Evolutionary conservation across 306 rosid genomes (phyloP), one percentile per base, ranked within the genome.

Genomic region (Geum urbanum): DNA sequence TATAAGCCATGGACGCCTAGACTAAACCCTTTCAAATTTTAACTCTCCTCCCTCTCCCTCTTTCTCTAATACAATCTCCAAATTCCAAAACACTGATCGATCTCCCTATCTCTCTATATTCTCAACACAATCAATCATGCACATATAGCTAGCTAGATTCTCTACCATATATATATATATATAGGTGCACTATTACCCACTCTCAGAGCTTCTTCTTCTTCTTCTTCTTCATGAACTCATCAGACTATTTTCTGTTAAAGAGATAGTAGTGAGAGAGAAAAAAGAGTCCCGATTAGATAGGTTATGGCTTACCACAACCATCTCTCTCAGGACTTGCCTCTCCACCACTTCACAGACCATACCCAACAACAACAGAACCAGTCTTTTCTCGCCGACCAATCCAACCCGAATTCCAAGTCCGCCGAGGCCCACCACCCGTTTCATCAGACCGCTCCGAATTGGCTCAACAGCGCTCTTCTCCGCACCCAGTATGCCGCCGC

Each of bases 381-480:
- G 44, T 73, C 35, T 7, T 69, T 20, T 35, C 20, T 41, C 2
- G 74, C 84, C 6, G 82, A 80, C 79, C 87, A 79, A 11, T 67
- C 85, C 7, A 83, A 80, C 87, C 87, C 87, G 44, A 63, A 44
- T 51, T 51, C 89, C 66, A 80, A 86, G 77, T 13, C 70, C 56
- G 3, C 50, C 5, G 77, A 76, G 47, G 87, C 63, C 61, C 86
- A 85, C 46, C 81, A 83, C 24, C 78, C 87, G 0, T 79, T 80
- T 9, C 96, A 85, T 8, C 96, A 85, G 32, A 46, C 89, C n/a
- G 86, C 96, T 4, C 99, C 99, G 27, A 94, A 84, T 76, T 94
- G 99, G 99, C 99, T 94, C 73, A 91, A 91, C 87, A 86, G 61
- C 97, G 99, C 99, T 9, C 97, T 94, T 12, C 91, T 94, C 5